These are phyloP conservation scores for Apiospora pterosperma DNA, from an alignment of 2,329 filamentous ascomycete genomes.

Conservation along the genomic window DNA sequence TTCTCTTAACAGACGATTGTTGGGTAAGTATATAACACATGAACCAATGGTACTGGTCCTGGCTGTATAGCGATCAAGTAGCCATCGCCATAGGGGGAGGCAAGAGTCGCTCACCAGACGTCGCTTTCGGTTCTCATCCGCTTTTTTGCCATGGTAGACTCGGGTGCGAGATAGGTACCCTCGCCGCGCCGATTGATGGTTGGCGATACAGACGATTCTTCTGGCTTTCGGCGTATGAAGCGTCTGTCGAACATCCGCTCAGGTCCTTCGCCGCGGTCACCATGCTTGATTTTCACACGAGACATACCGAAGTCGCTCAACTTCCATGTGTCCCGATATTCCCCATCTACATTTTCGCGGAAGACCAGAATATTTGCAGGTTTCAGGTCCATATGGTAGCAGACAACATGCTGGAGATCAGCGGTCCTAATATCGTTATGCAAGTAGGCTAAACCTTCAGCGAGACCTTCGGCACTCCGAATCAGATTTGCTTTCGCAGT, in stretches of 20 bases:
- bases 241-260: conserved; percentile 26
- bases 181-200: conserved; percentile 27
- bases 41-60: neutral
- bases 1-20: neutral
- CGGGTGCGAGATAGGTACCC: conserved; percentile 35
- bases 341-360: conserved; percentile 8
- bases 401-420: conserved; percentile 26
- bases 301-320: conserved; percentile 40
- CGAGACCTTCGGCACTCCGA: conserved; percentile 26
- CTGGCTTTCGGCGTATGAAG: conserved; percentile 20
- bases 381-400: conserved; percentile 39
- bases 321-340: conserved; percentile 30
- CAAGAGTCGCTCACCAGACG: conserved; percentile 27
- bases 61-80: neutral
- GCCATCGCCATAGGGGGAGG: neutral
- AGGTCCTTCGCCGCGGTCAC: conserved; percentile 12
- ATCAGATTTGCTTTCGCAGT: conserved; percentile 24
- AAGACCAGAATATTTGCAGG: conserved; percentile 34
- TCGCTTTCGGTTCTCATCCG: conserved; percentile 33
- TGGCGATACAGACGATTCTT: conserved; percentile 15
- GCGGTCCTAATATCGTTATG: conserved; percentile 30
- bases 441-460: conserved; percentile 32
- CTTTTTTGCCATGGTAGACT: conserved; percentile 20
- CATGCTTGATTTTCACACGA: conserved; percentile 26
- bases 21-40: neutral